Evolutionary conservation across 345 rosid species (phyloP).

Genomic region (Eutrema yunnanense): DNA sequence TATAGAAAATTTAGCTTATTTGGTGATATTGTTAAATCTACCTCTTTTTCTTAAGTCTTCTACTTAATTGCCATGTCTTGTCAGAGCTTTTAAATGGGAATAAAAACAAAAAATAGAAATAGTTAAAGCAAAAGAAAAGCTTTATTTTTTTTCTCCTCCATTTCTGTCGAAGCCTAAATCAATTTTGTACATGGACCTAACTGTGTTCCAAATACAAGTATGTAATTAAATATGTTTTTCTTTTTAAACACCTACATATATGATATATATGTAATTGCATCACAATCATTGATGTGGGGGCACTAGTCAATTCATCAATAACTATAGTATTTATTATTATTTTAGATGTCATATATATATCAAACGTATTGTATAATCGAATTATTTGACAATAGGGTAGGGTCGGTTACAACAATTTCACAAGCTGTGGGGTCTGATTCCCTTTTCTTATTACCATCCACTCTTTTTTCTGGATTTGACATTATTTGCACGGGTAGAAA

Average conservation of each 20-base stretch:
- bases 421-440: slow-evolving; percentile 30
- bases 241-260: slow-evolving; percentile 2
- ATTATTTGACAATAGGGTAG: slow-evolving; percentile 39
- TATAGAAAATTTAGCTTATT: neutral
- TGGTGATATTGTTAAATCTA: neutral
- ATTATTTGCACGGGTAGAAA: slow-evolving; percentile 24
- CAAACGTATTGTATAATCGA: slow-evolving; percentile 17
- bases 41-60: neutral
- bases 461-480: slow-evolving; percentile 27
- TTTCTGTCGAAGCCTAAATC: slow-evolving; percentile 1
- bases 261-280: neutral
- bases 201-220: neutral
- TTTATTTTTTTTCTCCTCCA: neutral
- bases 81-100: neutral
- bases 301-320: slow-evolving; percentile 26
- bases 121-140: neutral
- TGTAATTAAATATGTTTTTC: slow-evolving; percentile 4
- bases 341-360: slow-evolving; percentile 2
- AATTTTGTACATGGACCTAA: slow-evolving; percentile 10
- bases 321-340: slow-evolving; percentile 18
- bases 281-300: slow-evolving; percentile 50
- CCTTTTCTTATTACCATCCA: slow-evolving; percentile 18
- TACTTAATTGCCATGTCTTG: neutral
- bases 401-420: slow-evolving; percentile 36
- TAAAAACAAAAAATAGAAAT: neutral